Base-by-base conservation (phyloP, 805 yeast species). In the Sugiyamaella qingdaonensis region DNA sequence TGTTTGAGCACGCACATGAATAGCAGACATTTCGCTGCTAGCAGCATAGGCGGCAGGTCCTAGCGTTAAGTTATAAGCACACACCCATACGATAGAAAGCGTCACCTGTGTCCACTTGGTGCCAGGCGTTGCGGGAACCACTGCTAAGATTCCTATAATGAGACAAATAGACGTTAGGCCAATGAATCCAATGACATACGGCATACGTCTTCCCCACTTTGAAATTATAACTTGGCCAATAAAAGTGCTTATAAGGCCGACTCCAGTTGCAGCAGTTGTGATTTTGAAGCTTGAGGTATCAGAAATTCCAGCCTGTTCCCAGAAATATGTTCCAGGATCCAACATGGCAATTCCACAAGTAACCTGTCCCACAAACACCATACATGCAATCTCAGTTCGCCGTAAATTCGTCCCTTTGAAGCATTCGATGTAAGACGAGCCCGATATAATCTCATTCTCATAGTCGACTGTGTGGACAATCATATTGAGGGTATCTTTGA, bases 311-410 rank as follows among this genome's bases (percentile, higher is more conserved):
- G 82, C 81, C 59, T 76, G 77, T 45, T 61, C 63, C 56, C 73
- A 77, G 65, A 79, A 78, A 58, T 44, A 44, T 10, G 47, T 44
- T 16, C 33, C 47, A 4, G 47, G 47, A n/a, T 27, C 33, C 14
- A 44, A 16, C 47, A 44, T 44, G 24, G 14, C 4, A 8, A 31
- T 27, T 16, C 33, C 47, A 44, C 19, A 69, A 68, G 61, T 78
- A 82, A 45, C 71, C 66, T 45, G 75, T 53, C 78, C 79, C 18
- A 42, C 29, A 37, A 57, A 78, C 9, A 72, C 68, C 33, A 72
- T 39, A 33, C 73, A 62, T 4, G 79, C 73, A 41, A 79, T 66
- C 63, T 77, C 73, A 0, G 85, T 80, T 67, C 84, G 68, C 63
- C 83, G 68, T 5, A 68, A 58, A 62, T 77, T 73, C 2, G 59